Evolutionary conservation across 2,329 filamentous ascomycete genomes (phyloP).

Genomic region (Colletotrichum agaves): DNA sequence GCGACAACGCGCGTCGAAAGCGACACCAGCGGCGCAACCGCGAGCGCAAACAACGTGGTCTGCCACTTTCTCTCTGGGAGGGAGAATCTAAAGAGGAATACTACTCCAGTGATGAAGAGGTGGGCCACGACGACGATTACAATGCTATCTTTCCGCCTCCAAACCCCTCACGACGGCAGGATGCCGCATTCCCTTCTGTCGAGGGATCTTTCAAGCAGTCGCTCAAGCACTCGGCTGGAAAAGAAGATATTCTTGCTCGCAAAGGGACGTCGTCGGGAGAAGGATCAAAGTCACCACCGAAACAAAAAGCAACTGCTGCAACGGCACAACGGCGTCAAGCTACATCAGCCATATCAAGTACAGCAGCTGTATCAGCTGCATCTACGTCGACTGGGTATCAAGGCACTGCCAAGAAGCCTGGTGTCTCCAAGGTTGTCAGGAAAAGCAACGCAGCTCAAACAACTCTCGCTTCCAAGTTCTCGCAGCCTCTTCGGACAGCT

Average conservation of each 20-base stretch:
- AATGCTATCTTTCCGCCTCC: conserved; percentile 35
- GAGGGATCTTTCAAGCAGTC: background rate
- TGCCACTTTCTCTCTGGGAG: conserved; percentile 25
- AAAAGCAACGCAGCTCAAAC: background rate
- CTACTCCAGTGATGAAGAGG: conserved; percentile 28
- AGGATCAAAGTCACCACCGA: conserved; percentile 4
- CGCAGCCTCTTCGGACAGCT: conserved; percentile 41
- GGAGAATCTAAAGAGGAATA: conserved; percentile 35
- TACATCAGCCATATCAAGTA: too few relatives aligned
- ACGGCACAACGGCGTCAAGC: background rate
- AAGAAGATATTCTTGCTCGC: background rate
- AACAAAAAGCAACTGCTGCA: background rate
- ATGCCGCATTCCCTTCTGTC: background rate
- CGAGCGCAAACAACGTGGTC: conserved; percentile 22
- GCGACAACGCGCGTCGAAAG: conserved; percentile 21
- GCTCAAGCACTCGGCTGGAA: background rate
- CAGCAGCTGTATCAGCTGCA: background rate
- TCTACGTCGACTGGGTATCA: conserved; percentile 43
- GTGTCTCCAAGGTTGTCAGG: background rate
- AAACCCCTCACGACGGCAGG: background rate
- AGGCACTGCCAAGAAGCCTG: conserved; percentile 48
- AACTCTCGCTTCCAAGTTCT: conserved; percentile 35
- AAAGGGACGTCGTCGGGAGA: background rate
- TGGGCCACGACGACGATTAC: conserved; percentile 24
- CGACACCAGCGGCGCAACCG: conserved; percentile 28